A percentile compares a stretch with the other conserved stretches of the same genome.
These are phyloP conservation scores for Cyclospora cayetanensis DNA, from an alignment of 169 alveolate genomes.

Conservation along the genomic window DNA sequence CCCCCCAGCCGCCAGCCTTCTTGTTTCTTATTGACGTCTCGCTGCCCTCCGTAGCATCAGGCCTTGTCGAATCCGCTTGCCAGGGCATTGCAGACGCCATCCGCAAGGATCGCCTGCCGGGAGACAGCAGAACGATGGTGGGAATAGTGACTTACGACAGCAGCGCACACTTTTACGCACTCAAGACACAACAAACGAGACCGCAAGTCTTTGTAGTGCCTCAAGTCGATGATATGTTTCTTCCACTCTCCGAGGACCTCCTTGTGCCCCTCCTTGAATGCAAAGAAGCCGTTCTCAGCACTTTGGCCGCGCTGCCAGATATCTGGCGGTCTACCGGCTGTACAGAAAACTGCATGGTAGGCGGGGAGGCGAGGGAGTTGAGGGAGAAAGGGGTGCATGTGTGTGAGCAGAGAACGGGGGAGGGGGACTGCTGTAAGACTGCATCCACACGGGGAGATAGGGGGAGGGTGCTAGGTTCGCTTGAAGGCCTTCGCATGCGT, in stretches of 20 bases:
- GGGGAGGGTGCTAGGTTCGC: too few species aligned
- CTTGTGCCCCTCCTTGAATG: slow-evolving; percentile 85
- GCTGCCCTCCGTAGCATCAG: slow-evolving; percentile 75
- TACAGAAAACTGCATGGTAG: slow-evolving; percentile 58
- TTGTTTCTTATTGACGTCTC: slow-evolving; percentile 81
- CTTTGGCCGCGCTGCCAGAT: slow-evolving; percentile 55
- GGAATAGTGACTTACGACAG: slow-evolving; percentile 97
- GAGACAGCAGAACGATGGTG: slow-evolving; percentile 90
- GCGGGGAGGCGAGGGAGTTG: too few species aligned
- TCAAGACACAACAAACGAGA: slow-evolving; percentile 81
- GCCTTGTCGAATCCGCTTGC: slow-evolving; percentile 46
- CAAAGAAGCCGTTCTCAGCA: slow-evolving; percentile 20
- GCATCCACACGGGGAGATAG: too few species aligned
- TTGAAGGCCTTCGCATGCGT: too few species aligned
- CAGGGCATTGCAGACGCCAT: slow-evolving; percentile 43
- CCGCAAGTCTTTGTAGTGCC: slow-evolving; percentile 94
- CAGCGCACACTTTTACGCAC: slow-evolving; percentile 92
- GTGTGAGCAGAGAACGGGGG: too few species aligned
- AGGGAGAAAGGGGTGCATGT: too few species aligned
- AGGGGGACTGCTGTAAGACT: too few species aligned
- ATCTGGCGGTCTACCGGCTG: slow-evolving; percentile 33
- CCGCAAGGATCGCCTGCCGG: slow-evolving; percentile 15
- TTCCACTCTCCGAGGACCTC: slow-evolving; percentile 94
- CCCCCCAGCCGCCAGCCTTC: slow-evolving; percentile 97
- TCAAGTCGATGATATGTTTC: slow-evolving; percentile 91